Evolutionary conservation across 208 protist species (phyloP).

Genomic region (Trypanosoma congolense): DNA sequence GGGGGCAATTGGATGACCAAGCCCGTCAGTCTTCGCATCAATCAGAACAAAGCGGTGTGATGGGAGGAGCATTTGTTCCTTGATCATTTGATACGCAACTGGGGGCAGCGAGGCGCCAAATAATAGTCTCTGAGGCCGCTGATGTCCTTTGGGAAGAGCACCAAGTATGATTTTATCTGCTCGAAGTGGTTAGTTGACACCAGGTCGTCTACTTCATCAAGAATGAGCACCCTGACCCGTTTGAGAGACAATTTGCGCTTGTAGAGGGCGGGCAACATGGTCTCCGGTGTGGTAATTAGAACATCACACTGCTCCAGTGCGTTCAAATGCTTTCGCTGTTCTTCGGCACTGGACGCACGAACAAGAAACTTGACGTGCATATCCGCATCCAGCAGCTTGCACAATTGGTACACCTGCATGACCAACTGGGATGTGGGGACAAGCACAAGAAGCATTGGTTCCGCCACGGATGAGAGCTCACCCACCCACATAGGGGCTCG

Average conservation of each 20-base stretch:
- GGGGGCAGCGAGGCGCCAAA: slow-evolving; percentile 70
- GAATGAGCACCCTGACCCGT: slow-evolving; percentile 52
- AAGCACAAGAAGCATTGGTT: slow-evolving; percentile 66
- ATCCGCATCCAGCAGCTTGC: slow-evolving; percentile 38
- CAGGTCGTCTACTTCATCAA: slow-evolving; percentile 84
- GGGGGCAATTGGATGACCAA: slow-evolving; percentile 22
- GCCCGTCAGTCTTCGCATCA: slow-evolving; percentile 31
- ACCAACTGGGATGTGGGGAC: slow-evolving; percentile 71
- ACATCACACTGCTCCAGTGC: slow-evolving; percentile 67
- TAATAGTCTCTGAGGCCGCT: slow-evolving; percentile 67
- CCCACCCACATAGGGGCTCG: slow-evolving; percentile 28
- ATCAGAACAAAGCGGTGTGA: slow-evolving; percentile 80
- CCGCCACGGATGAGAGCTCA: slow-evolving; percentile 43
- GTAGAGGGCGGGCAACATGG: slow-evolving; percentile 61
- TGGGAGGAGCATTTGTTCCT: slow-evolving; percentile 58
- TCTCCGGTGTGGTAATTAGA: slow-evolving; percentile 69
- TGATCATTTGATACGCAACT: slow-evolving; percentile 70
- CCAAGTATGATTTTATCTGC: slow-evolving; percentile 73
- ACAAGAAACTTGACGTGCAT: slow-evolving; percentile 56
- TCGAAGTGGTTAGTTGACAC: slow-evolving; percentile 85
- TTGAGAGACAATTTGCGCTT: slow-evolving; percentile 62
- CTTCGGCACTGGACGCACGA: slow-evolving; percentile 57
- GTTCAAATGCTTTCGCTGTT: slow-evolving; percentile 53
- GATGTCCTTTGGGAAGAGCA: slow-evolving; percentile 49
- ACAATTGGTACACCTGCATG: slow-evolving; percentile 48